Conservation (phyloP, 305 asterid genomes). For the Fraxinus xanthoxyloides region DNA sequence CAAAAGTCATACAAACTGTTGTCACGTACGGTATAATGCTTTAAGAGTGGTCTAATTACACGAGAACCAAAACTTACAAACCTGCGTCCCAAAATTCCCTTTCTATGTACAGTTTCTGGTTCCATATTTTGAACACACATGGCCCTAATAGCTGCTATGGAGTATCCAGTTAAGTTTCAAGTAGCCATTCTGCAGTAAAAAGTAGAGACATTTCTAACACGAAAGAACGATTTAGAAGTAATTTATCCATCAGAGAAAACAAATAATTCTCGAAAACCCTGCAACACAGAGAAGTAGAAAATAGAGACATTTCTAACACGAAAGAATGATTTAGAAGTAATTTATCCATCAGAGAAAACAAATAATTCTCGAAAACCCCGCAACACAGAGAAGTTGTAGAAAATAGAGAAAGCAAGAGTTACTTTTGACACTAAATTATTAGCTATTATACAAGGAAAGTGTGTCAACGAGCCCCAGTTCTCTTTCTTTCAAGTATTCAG, state of each 20-base stretch:
- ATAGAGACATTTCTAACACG: not conserved
- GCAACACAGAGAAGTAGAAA: not conserved
- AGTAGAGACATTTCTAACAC: not conserved
- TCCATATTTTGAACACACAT: conserved; percentile 27
- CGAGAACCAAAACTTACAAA: conserved; percentile 24
- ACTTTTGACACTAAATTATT: not conserved
- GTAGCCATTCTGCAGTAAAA: conserved; percentile 20
- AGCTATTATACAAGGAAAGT: not conserved
- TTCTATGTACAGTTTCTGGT: conserved; percentile 34
- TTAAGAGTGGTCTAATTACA: not conserved
- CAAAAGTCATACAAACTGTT: not conserved
- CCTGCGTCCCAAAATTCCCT: conserved; percentile 48
- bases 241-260: not conserved
- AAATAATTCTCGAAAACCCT: not conserved
- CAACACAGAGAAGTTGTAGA: not conserved
- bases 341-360: not conserved
- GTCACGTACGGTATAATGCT: not conserved
- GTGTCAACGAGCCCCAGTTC: not conserved
- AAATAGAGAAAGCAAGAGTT: not conserved
- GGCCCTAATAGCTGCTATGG: conserved; percentile 18
- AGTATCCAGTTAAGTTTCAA: conserved; percentile 4
- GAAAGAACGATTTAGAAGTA: not conserved
- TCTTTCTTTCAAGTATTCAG: not conserved
- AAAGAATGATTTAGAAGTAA: not conserved
- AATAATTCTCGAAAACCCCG: not conserved